Evolutionary conservation across 768 basidiomycete genomes (phyloP).

Genomic region (Clavaria fumosa): DNA sequence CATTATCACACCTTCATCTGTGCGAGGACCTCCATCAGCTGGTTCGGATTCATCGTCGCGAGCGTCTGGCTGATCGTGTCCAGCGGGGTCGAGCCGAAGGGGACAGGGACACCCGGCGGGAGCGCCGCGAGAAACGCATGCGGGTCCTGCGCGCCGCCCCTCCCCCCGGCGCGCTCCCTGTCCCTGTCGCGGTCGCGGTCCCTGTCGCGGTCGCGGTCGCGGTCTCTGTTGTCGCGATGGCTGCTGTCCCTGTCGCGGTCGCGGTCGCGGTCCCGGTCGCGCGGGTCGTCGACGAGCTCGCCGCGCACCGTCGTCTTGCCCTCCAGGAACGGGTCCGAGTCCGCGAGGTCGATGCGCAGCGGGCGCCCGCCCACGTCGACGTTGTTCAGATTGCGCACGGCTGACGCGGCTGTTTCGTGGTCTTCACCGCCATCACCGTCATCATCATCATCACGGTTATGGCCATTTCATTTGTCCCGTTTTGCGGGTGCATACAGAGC

Average conservation of each 20-base stretch:
- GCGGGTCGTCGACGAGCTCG: conserved; percentile 60
- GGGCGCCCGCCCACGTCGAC: conserved; percentile 85
- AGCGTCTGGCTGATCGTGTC: conserved; percentile 80
- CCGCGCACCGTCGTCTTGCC: conserved; percentile 80
- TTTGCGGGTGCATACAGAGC: too few species aligned
- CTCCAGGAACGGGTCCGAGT: conserved; percentile 84
- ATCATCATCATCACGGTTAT: too few species aligned
- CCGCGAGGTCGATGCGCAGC: conserved; percentile 86
- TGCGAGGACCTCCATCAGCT: conserved; percentile 86
- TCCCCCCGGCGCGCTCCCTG: conserved; percentile 1
- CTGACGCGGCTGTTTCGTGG: conserved; percentile 89
- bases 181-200: conserved; percentile 21
- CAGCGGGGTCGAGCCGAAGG: conserved; percentile 52
- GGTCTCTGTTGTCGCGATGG: conserved; percentile 11
- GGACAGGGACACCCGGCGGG: conserved; percentile 63
- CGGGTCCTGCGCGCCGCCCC: conserved; percentile 18
- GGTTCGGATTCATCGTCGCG: conserved; percentile 66
- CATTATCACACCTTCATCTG: conserved; percentile 92
- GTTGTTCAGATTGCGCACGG: conserved; percentile 91
- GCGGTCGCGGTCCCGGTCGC: conserved; percentile 38
- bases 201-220: conserved; percentile 15
- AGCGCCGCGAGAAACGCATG: conserved; percentile 46
- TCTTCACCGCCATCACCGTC: too few species aligned
- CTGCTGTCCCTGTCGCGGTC: conserved; percentile 25
- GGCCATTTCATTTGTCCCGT: too few species aligned